These are phyloP conservation scores for Pythium grandisporangium DNA, from an alignment of 352 stramenopile species.

Conservation along the genomic window DNA sequence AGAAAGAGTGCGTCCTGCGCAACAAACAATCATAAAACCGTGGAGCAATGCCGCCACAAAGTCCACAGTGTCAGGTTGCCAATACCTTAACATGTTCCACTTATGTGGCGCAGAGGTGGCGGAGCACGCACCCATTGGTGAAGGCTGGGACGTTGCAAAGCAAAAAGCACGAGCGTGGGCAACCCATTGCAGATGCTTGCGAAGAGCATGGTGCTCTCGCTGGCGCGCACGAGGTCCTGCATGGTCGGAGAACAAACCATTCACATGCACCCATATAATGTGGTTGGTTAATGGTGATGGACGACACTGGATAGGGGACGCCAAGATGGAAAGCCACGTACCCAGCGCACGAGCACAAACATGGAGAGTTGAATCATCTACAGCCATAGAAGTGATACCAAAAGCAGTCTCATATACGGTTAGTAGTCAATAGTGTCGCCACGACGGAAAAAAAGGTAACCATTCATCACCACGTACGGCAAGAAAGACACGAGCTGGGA, in stretches of 20 bases:
- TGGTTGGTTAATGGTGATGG: too few species aligned
- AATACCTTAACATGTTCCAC: too few species aligned
- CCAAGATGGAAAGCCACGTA: slow-evolving; percentile 6
- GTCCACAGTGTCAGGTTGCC: too few species aligned
- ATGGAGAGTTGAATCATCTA: slow-evolving; percentile 68
- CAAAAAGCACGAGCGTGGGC: slow-evolving; percentile 53
- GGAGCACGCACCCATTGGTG: slow-evolving; percentile 63
- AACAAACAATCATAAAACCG: too few species aligned
- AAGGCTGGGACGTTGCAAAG: slow-evolving; percentile 57
- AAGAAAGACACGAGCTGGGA: slow-evolving; percentile 59
- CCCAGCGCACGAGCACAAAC: slow-evolving; percentile 67
- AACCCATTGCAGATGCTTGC: slow-evolving; percentile 67
- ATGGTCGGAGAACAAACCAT: background rate
- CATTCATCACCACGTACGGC: slow-evolving; percentile 16
- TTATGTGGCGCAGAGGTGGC: too few species aligned
- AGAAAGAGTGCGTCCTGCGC: slow-evolving; percentile 69
- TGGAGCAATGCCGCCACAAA: too few species aligned
- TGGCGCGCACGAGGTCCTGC: slow-evolving; percentile 50
- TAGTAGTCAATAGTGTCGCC: too few species aligned
- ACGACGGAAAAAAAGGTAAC: too few species aligned
- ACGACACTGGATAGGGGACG: too few species aligned
- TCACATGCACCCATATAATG: background rate
- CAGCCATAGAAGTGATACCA: slow-evolving; percentile 1
- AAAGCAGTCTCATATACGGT: background rate
- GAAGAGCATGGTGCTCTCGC: slow-evolving; percentile 64